Evolutionary conservation across 768 basidiomycete genomes (phyloP), one percentile per base, ranked within the genome.

Genomic region (Mycena albidolilacea): DNA sequence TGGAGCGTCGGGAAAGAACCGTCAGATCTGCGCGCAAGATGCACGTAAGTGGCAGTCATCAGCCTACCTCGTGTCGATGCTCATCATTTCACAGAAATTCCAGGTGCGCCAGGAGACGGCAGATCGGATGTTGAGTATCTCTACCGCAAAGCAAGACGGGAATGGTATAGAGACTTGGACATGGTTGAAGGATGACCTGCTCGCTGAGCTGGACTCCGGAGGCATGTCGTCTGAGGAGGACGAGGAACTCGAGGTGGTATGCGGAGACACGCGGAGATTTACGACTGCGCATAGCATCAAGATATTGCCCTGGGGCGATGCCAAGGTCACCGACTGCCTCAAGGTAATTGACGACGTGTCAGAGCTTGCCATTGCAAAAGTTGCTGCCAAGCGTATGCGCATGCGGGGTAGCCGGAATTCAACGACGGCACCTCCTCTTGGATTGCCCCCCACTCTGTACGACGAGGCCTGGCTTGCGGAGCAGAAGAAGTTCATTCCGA

Each of bases 81-180:
- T 61, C 23, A 61, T 15, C 21, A 43, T 21, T 61, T 44, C 41
- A 15, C 43, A 61, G 60, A 61, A 61, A 44, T 44, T 43, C 43
- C 5, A 8, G 3, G 12, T 8, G 41, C 60, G 60, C n/a, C 5
- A 3, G 5, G 2, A 23, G 21, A 44, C 43, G 23, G 1, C 41
- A n/a, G 9, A 23, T 3, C 5, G 8, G 41, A 61, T 61, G 60
- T 5, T 23, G 15, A 30, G 12, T 8, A 3, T 44, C 7, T 61
- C 10, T 1, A 4, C 23, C 4, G 60, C 60, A 1, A 61, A 61
- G 41, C 8, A 44, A 0, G 60, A 61, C 41, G 0, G 15, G 21
- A 6, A 0, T 9, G 21, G 41, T 61, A 8, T 7, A 19, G 41
- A 43, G 2, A 30, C 43, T 44, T 61, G 60, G 60, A 21, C 5